Conservation (phyloP, 495 filamentous ascomycete species). For the Neurospora cerealis region DNA sequence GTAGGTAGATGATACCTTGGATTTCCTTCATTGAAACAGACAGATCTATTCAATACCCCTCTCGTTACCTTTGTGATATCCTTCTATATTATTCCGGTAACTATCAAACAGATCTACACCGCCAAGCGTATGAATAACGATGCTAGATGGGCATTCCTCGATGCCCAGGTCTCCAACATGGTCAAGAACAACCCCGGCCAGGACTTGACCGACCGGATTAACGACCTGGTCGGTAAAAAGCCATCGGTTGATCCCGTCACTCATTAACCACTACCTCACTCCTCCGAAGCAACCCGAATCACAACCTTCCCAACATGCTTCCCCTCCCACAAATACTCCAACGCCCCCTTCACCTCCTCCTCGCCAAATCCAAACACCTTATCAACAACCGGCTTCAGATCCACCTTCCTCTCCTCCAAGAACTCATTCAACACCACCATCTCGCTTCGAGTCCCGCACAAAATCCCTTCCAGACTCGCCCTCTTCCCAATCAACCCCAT, state of each 20-base stretch:
- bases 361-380: slow-evolving; percentile 2
- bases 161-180: slow-evolving; percentile 48
- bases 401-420: slow-evolving; percentile 19
- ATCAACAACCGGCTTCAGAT: not conserved
- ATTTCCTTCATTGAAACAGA: not conserved
- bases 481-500: not conserved
- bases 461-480: not conserved
- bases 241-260: too few species aligned
- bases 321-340: slow-evolving; percentile 34
- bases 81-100: not conserved
- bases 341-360: slow-evolving; percentile 32
- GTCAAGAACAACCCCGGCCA: slow-evolving; percentile 65
- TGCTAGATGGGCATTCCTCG: slow-evolving; percentile 56
- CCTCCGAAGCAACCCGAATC: slow-evolving; percentile 15
- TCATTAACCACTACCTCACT: too few species aligned
- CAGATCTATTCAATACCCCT: not conserved
- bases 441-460: too few species aligned
- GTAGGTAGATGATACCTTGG: not conserved
- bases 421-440: slow-evolving; percentile 20
- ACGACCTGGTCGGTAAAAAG: slow-evolving; percentile 33
- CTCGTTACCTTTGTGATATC: too few species aligned
- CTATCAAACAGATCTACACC: slow-evolving; percentile 37
- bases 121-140: slow-evolving; percentile 35
- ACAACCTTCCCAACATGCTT: slow-evolving; percentile 40
- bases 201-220: slow-evolving; percentile 62